phyloP scores from a whole-genome alignment of 768 basidiomycete genomes.

The Phlegmacium glaucopus region DNA sequence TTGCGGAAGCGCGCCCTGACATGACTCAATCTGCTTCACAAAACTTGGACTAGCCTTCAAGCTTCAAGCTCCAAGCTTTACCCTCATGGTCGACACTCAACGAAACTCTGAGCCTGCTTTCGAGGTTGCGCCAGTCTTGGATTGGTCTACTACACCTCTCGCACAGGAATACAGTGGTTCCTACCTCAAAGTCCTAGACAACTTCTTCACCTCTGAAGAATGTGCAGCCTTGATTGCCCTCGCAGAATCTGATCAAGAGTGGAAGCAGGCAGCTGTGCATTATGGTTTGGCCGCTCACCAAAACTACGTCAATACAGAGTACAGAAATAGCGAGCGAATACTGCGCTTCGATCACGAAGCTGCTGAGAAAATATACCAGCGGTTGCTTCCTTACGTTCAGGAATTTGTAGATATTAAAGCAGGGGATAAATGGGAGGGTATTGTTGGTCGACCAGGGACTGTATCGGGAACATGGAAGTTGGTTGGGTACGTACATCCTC shows the following conservation, averaged over 20 bases:
- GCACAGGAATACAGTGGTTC: conserved; percentile 27
- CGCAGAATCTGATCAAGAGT: conserved; percentile 31
- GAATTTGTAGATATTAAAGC: conserved; percentile 32
- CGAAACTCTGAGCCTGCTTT: neutral
- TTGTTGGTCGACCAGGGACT: conserved; percentile 22
- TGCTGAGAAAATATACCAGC: conserved; percentile 31
- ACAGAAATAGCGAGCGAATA: conserved; percentile 39
- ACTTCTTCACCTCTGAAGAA: conserved; percentile 37
- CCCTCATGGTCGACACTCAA: too few species aligned
- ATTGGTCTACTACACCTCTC: conserved; percentile 37
- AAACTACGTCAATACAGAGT: conserved; percentile 31
- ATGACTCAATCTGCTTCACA: too few species aligned
- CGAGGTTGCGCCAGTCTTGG: conserved; percentile 22
- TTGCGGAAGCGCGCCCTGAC: too few species aligned
- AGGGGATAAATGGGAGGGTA: conserved; percentile 29
- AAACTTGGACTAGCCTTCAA: too few species aligned
- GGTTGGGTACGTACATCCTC: conserved; percentile 26
- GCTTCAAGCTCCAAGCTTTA: too few species aligned
- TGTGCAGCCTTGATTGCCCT: conserved; percentile 36
- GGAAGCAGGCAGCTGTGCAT: conserved; percentile 35
- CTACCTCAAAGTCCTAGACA: conserved; percentile 42
- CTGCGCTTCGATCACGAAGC: conserved; percentile 31
- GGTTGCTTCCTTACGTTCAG: conserved; percentile 33
- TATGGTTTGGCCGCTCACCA: conserved; percentile 23
- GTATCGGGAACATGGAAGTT: conserved; percentile 32